A percentile compares a stretch with the other conserved stretches of the same genome.
phyloP scores from a whole-genome alignment of 805 yeast species.

The Kodamaea sagamina region DNA sequence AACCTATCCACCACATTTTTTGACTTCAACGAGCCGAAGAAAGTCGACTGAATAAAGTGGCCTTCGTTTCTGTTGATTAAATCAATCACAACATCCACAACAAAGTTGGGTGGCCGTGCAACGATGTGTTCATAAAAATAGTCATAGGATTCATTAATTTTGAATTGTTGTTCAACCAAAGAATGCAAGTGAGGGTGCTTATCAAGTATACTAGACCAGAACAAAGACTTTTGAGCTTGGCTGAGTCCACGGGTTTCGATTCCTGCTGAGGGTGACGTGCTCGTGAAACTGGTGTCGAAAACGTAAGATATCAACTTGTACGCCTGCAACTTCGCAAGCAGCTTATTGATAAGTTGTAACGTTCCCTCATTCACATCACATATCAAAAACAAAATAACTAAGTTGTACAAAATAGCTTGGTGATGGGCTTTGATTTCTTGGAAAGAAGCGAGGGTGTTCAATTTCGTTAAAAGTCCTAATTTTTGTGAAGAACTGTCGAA shows the following conservation, averaged over 20 bases:
- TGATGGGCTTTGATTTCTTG: constrained; percentile 32
- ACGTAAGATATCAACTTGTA: constrained; percentile 27
- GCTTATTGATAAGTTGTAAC: constrained; percentile 24
- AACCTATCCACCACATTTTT: constrained; percentile 26
- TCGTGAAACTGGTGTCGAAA: constrained; percentile 28
- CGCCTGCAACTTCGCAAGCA: constrained; percentile 26
- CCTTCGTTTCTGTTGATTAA: constrained; percentile 35
- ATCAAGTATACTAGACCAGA: constrained; percentile 32
- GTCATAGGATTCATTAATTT: constrained; percentile 30
- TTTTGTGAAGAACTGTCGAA: constrained; percentile 6
- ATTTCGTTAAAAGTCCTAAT: constrained; percentile 26
- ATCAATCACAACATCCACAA: constrained; percentile 37
- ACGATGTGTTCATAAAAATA: constrained; percentile 23
- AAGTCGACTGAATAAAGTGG: constrained; percentile 41
- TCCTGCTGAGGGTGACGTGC: constrained; percentile 13
- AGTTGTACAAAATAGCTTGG: constrained; percentile 29
- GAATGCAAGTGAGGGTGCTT: constrained; percentile 20
- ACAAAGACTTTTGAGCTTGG: constrained; percentile 29
- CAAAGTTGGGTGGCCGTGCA: constrained; percentile 28
- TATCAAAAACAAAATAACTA: constrained; percentile 32
- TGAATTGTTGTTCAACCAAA: constrained; percentile 18
- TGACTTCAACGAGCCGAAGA: constrained; percentile 27
- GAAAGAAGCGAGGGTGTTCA: constrained; percentile 27
- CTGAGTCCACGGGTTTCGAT: constrained; percentile 18
- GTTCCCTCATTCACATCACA: constrained; percentile 35